phyloP scores from a whole-genome alignment of 805 yeast species.

The Teunomyces aglyptinius region DNA sequence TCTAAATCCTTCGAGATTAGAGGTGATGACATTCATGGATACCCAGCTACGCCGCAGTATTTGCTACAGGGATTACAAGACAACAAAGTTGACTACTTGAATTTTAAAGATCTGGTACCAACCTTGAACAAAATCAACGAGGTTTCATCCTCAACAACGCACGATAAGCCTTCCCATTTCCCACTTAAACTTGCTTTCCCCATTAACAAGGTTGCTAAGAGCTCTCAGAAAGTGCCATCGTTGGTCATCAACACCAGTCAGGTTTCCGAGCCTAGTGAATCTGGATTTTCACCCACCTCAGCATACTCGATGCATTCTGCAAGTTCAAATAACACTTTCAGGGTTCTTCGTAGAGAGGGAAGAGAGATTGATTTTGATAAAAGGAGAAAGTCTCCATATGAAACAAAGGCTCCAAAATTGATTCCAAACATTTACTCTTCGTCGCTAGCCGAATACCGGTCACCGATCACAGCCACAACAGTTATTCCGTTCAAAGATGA shows the following conservation, averaged over 20 bases:
- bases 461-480: constrained; percentile 39
- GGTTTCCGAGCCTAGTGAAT: neutral
- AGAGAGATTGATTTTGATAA: constrained; percentile 81
- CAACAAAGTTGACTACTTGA: constrained; percentile 51
- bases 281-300: neutral
- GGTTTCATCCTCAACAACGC: neutral
- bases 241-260: constrained; percentile 16
- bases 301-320: constrained; percentile 3
- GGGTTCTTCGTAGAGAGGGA: constrained; percentile 63
- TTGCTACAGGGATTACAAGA: constrained; percentile 46
- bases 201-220: constrained; percentile 5
- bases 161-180: constrained; percentile 6
- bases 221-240: constrained; percentile 10
- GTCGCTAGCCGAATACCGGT: constrained; percentile 30
- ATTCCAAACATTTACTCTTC: constrained; percentile 36
- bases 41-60: constrained; percentile 71
- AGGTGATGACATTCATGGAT: constrained; percentile 40
- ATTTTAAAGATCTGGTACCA: constrained; percentile 45
- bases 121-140: neutral
- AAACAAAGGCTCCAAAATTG: constrained; percentile 37
- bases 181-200: constrained; percentile 17
- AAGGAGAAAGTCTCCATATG: constrained; percentile 73
- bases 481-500: constrained; percentile 26
- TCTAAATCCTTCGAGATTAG: constrained; percentile 52
- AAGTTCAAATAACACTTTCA: constrained; percentile 46